These are phyloP conservation scores for Takashimella tepidaria DNA, from an alignment of 1,284 basidiomycete genomes.

Conservation along the genomic window DNA sequence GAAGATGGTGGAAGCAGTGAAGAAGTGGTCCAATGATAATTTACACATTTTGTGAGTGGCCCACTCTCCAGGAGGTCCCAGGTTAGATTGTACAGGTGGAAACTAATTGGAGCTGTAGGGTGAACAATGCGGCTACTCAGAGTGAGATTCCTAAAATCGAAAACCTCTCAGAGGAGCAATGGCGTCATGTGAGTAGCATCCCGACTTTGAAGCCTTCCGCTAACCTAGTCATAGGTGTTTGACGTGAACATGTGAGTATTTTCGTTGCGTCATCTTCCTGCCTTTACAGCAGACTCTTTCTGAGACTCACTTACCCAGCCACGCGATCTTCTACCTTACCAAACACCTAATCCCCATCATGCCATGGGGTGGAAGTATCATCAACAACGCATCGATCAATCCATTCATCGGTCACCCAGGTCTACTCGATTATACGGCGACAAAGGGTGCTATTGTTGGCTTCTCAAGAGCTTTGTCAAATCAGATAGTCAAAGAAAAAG, in stretches of 20 bases:
- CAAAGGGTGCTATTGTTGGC: conserved; percentile 56
- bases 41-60: conserved; percentile 51
- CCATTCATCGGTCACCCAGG: conserved; percentile 54
- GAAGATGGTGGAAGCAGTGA: conserved; percentile 50
- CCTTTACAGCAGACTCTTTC: too few species aligned
- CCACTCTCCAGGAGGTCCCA: neutral
- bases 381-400: conserved; percentile 49
- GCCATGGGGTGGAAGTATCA: conserved; percentile 50
- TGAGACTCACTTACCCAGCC: too few species aligned
- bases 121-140: conserved; percentile 57
- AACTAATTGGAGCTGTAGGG: conserved; percentile 27
- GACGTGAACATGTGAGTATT: conserved; percentile 46
- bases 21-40: conserved; percentile 46
- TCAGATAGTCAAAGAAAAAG: conserved; percentile 55
- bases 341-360: conserved; percentile 52
- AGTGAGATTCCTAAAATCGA: conserved; percentile 51
- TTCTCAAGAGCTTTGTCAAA: conserved; percentile 53
- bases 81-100: neutral
- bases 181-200: conserved; percentile 45
- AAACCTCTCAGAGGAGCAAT: conserved; percentile 52
- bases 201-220: neutral
- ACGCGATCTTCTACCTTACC: conserved; percentile 56
- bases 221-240: conserved; percentile 44
- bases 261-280: too few species aligned
- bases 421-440: conserved; percentile 56